Conservation (phyloP, 2,329 filamentous ascomycete genomes). For the Fusarium burgessii region DNA sequence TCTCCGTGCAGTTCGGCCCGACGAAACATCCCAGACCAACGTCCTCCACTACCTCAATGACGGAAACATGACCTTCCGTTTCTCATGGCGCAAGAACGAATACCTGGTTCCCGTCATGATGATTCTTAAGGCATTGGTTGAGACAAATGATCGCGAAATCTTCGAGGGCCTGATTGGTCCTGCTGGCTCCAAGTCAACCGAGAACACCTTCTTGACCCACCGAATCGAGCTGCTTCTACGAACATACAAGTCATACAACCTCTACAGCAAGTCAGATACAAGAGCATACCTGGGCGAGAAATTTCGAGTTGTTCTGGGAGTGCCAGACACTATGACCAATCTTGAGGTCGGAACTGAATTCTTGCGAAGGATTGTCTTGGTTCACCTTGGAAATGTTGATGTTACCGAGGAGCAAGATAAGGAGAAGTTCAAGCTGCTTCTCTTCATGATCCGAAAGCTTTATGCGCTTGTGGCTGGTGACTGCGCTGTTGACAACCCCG, state of each 20-base stretch:
- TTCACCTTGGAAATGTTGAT: conserved; percentile 87
- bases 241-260: conserved; percentile 90
- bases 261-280: conserved; percentile 86
- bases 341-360: conserved; percentile 94
- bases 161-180: conserved; percentile 92
- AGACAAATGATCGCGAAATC: conserved; percentile 96
- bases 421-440: conserved; percentile 93
- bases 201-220: conserved; percentile 94
- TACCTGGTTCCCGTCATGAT: conserved; percentile 97
- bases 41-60: conserved; percentile 95
- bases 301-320: conserved; percentile 87
- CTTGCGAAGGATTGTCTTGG: conserved; percentile 87
- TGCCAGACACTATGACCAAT: conserved; percentile 85
- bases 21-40: conserved; percentile 98
- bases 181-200: conserved; percentile 78
- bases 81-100: conserved; percentile 98
- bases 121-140: conserved; percentile 93
- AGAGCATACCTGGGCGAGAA: conserved; percentile 89
- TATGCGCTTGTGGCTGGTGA: conserved; percentile 94
- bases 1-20: conserved; percentile 91
- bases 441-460: conserved; percentile 97
- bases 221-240: conserved; percentile 91
- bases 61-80: conserved; percentile 95
- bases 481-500: conserved; percentile 93
- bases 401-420: conserved; percentile 86